A percentile compares a stretch with the other conserved stretches of the same genome.
Conservation (phyloP, 1,139 yeast genomes). For the Meyerozyma elateridarum region DNA sequence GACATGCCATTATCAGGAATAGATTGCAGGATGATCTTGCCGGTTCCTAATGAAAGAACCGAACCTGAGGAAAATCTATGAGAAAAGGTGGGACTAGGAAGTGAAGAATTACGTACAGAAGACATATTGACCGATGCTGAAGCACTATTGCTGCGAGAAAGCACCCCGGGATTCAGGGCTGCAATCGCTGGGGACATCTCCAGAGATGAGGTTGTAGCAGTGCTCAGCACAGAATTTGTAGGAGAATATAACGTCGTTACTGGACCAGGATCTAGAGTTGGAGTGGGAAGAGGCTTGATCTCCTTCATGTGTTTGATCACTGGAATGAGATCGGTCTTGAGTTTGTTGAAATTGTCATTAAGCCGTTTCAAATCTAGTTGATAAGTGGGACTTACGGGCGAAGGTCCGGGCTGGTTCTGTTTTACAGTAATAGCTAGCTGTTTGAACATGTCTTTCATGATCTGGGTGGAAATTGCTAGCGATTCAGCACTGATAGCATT, state of each 20-base stretch:
- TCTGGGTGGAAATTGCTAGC: constrained; percentile 26
- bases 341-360: constrained; percentile 44
- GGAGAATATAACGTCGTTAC: constrained; percentile 30
- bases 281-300: constrained; percentile 54
- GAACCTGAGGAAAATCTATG: constrained; percentile 39
- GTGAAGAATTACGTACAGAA: constrained; percentile 4
- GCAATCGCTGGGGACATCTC: background rate
- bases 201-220: constrained; percentile 4
- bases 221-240: constrained; percentile 23
- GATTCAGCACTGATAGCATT: constrained; percentile 36
- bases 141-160: constrained; percentile 14
- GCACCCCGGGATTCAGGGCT: background rate
- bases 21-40: constrained; percentile 33
- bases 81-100: constrained; percentile 38
- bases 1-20: constrained; percentile 16
- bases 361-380: constrained; percentile 33
- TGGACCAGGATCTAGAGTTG: constrained; percentile 32
- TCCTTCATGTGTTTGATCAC: constrained; percentile 49
- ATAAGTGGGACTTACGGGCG: constrained; percentile 21
- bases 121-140: constrained; percentile 6
- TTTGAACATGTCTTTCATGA: constrained; percentile 36
- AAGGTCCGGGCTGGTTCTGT: constrained; percentile 9
- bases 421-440: constrained; percentile 14
- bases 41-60: constrained; percentile 38
- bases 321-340: constrained; percentile 51